Conservation (phyloP, 192 early-diverging fungal genomes). For the Chytriomyces sp. region DNA sequence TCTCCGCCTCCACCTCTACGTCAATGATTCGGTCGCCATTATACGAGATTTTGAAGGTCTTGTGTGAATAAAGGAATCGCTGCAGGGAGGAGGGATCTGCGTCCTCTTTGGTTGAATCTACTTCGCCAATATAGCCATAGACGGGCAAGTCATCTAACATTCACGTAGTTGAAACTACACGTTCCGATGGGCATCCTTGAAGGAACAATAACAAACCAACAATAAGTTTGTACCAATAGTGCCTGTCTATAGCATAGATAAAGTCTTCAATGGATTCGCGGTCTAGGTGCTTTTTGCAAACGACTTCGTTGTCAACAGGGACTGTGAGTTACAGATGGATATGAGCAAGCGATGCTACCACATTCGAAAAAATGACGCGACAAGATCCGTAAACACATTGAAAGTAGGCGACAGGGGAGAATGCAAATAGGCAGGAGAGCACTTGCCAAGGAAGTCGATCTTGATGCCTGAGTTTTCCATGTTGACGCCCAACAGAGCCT, state of each 20-base stretch:
- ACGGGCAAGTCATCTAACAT: conserved; percentile 63
- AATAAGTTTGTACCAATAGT: conserved; percentile 69
- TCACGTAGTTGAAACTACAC: too few relatives aligned
- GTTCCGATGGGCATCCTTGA: too few relatives aligned
- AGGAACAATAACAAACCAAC: too few relatives aligned
- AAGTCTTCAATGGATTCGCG: conserved; percentile 57
- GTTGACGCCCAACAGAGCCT: conserved; percentile 77
- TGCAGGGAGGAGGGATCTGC: conserved; percentile 17
- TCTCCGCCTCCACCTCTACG: conserved; percentile 26
- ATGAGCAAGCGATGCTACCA: background rate
- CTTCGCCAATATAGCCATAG: conserved; percentile 49
- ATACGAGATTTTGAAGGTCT: conserved; percentile 61
- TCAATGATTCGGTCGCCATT: conserved; percentile 55
- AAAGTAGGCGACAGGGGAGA: too few relatives aligned
- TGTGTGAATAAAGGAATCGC: conserved; percentile 62
- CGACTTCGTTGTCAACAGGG: conserved; percentile 31
- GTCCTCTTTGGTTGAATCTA: conserved; percentile 24
- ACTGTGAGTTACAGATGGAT: background rate
- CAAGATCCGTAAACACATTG: too few relatives aligned
- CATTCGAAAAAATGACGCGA: too few relatives aligned
- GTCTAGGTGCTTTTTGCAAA: conserved; percentile 55
- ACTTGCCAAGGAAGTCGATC: conserved; percentile 59
- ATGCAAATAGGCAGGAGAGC: too few relatives aligned
- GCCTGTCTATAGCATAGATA: conserved; percentile 61
- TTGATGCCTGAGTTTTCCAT: conserved; percentile 71